A percentile compares a stretch with the other conserved stretches of the same genome.
Evolutionary conservation across 805 yeast species (phyloP).

Genomic region (Starmerella powellii): DNA sequence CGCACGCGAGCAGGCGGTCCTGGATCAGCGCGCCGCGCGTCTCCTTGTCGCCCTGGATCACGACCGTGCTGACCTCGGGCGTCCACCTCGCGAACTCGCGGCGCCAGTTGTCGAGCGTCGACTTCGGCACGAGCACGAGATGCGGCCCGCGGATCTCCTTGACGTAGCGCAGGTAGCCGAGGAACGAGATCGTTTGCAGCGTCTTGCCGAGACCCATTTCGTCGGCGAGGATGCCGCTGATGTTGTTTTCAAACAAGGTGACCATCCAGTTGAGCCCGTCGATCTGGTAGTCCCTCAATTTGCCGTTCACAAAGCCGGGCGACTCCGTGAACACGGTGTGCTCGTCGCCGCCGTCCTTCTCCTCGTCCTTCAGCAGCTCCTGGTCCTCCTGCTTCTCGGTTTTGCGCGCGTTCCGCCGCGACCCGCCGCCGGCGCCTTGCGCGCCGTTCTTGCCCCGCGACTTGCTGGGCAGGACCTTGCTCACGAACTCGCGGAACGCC

Average conservation of each 20-base stretch:
- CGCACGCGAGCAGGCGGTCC: constrained; percentile 48
- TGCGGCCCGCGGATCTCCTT: constrained; percentile 79
- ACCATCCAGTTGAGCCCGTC: constrained; percentile 95
- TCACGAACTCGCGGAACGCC: constrained; percentile 35
- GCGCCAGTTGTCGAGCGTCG: constrained; percentile 92
- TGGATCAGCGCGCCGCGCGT: constrained; percentile 51
- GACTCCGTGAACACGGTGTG: constrained; percentile 73
- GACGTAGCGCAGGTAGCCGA: constrained; percentile 74
- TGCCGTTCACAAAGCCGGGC: constrained; percentile 66
- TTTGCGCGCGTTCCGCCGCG: constrained; percentile 53
- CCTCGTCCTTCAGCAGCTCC: constrained; percentile 75
- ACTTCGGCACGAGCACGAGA: constrained; percentile 84
- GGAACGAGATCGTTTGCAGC: constrained; percentile 80
- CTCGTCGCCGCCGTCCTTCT: constrained; percentile 39
- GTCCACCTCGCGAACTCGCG: constrained; percentile 94
- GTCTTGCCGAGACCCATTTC: constrained; percentile 99
- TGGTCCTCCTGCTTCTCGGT: constrained; percentile 95
- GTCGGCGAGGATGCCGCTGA: constrained; percentile 91
- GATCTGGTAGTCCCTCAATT: constrained; percentile 77
- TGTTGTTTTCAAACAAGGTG: constrained; percentile 70
- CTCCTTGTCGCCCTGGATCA: constrained; percentile 86
- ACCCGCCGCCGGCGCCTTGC: constrained; percentile 19
- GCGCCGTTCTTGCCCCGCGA: constrained; percentile 17
- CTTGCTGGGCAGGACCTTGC: constrained; percentile 18
- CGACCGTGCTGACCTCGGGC: constrained; percentile 77